Conservation (phyloP, 1,139 yeast species). For the Suhomyces ambrosiae region DNA sequence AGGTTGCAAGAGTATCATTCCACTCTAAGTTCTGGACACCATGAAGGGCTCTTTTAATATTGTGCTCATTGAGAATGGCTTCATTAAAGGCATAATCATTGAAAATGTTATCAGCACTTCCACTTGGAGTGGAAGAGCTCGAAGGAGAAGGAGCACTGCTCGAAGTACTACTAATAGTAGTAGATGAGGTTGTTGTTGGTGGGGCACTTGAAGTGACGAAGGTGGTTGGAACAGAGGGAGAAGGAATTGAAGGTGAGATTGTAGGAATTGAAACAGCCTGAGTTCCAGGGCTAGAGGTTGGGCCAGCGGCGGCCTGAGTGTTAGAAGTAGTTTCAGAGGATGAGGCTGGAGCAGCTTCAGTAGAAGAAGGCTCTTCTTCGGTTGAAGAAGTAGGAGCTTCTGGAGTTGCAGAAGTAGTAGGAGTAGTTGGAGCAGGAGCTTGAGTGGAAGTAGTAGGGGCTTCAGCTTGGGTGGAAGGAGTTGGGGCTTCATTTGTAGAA, state of each 20-base stretch:
- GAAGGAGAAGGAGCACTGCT: conserved; percentile 15
- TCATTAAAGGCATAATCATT: conserved; percentile 15
- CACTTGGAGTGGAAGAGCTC: conserved; percentile 10
- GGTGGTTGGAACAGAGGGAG: conserved; percentile 2
- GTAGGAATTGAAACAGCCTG: neutral
- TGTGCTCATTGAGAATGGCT: conserved; percentile 51
- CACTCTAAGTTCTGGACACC: conserved; percentile 50
- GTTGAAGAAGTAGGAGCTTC: conserved; percentile 2
- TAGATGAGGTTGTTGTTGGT: conserved; percentile 9
- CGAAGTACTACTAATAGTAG: conserved; percentile 15
- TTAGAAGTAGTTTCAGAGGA: conserved; percentile 10
- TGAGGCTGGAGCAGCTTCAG: conserved; percentile 3
- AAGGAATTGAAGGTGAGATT: neutral
- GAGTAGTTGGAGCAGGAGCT: conserved; percentile 11
- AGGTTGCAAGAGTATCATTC: conserved; percentile 49
- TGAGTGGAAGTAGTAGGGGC: conserved; percentile 10
- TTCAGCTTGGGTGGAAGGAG: conserved; percentile 6
- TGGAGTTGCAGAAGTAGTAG: conserved; percentile 9
- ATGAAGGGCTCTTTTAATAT: conserved; percentile 56
- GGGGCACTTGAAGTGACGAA: conserved; percentile 4
- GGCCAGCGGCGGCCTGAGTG: conserved; percentile 11
- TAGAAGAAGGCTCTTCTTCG: conserved; percentile 1
- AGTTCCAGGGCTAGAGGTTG: conserved; percentile 2
- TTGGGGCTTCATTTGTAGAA: conserved; percentile 7
- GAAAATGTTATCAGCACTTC: conserved; percentile 13